Evolutionary conservation across 2,329 filamentous ascomycete species (phyloP).

Genomic region (Ilyonectria destructans): DNA sequence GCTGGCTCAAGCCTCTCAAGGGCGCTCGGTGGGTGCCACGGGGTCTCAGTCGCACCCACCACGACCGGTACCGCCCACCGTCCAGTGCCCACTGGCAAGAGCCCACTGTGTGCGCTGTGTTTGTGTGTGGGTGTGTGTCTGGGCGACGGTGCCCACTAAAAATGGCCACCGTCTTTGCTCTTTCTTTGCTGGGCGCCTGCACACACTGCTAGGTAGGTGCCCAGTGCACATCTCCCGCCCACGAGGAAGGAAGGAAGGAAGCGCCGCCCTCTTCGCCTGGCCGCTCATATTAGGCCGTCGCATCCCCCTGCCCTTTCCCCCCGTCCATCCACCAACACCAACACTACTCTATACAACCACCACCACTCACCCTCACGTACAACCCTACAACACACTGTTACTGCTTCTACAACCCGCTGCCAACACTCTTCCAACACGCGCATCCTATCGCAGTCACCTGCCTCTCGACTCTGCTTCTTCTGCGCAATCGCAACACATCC

Average conservation of each 20-base stretch:
- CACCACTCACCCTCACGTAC: conserved; percentile 33
- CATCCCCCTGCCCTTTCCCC: conserved; percentile 42
- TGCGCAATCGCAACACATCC: conserved; percentile 1
- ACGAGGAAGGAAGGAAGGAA: neutral
- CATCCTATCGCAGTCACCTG: neutral
- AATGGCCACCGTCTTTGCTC: conserved; percentile 25
- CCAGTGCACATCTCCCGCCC: conserved; percentile 23
- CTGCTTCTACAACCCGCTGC: conserved; percentile 5
- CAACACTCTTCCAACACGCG: neutral
- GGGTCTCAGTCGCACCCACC: neutral
- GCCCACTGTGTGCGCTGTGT: conserved; percentile 4
- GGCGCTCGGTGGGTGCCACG: neutral
- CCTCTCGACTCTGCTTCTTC: neutral
- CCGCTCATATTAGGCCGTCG: conserved; percentile 48
- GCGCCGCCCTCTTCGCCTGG: conserved; percentile 14
- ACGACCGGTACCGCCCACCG: neutral
- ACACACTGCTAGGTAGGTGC: neutral
- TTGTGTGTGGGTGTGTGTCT: conserved; percentile 1
- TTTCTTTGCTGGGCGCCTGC: conserved; percentile 4
- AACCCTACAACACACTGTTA: conserved; percentile 9
- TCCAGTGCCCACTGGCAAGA: neutral
- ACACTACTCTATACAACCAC: conserved; percentile 43
- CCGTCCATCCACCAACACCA: conserved; percentile 42
- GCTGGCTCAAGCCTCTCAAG: neutral
- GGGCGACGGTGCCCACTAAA: conserved; percentile 25